Evolutionary conservation across 306 rosid species (phyloP).

Genomic region (Pterocarpus macrocarpus): DNA sequence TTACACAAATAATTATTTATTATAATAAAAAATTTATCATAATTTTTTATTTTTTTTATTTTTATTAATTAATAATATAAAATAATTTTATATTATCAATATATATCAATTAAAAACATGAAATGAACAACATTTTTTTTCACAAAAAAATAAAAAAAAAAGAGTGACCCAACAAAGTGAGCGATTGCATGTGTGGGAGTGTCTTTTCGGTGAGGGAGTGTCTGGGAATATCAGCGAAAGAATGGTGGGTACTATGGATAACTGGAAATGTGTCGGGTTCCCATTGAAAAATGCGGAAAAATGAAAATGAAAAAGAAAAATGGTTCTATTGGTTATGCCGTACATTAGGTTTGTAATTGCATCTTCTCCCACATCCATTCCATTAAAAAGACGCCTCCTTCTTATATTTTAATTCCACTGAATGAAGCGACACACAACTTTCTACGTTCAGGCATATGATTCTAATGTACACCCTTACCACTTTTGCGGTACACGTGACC

Average conservation of each 20-base stretch:
- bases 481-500: conserved; percentile 43
- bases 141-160: too few relatives aligned
- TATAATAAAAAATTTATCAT: too few relatives aligned
- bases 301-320: background rate
- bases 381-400: conserved; percentile 7
- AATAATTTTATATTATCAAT: too few relatives aligned
- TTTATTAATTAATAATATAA: too few relatives aligned
- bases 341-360: conserved; percentile 8
- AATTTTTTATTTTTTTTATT: too few relatives aligned
- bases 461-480: conserved; percentile 43
- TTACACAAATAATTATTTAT: too few relatives aligned
- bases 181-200: background rate
- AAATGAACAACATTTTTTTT: background rate
- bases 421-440: conserved; percentile 35
- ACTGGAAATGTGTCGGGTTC: background rate
- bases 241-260: conserved; percentile 27
- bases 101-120: background rate
- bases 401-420: conserved; percentile 23
- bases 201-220: background rate
- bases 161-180: background rate
- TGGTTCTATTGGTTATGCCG: conserved; percentile 36
- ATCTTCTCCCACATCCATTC: background rate
- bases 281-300: background rate
- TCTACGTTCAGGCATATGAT: conserved; percentile 39
- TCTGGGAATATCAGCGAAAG: background rate